Percentiles rank a stretch among this genome's conserved stretches.
Evolutionary conservation across 2,329 filamentous ascomycete species (phyloP).

Genomic region (Epichloe sibirici): DNA sequence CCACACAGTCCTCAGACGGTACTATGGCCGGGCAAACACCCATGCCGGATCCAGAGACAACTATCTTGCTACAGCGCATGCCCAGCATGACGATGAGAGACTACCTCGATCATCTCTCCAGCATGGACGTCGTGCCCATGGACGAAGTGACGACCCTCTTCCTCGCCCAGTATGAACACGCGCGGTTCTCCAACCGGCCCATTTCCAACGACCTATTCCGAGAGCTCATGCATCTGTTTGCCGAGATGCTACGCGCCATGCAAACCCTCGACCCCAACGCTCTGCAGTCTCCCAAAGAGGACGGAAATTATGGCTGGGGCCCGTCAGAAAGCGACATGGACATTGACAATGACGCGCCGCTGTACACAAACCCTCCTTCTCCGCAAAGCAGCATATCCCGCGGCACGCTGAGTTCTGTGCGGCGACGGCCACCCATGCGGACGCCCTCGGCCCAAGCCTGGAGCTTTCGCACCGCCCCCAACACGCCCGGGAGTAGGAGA

Average conservation of each 20-base stretch:
- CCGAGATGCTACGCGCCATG: conserved; percentile 69
- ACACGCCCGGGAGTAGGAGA: conserved; percentile 35
- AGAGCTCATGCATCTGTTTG: conserved; percentile 72
- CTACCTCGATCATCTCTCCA: conserved; percentile 61
- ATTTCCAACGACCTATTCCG: conserved; percentile 62
- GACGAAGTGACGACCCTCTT: conserved; percentile 46
- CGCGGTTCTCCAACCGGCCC: conserved; percentile 64
- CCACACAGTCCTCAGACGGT: conserved; percentile 24
- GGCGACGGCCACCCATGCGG: conserved; percentile 17
- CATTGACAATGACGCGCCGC: conserved; percentile 34
- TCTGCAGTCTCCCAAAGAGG: conserved; percentile 25
- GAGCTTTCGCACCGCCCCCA: conserved; percentile 40
- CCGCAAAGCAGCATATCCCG: conserved; percentile 19
- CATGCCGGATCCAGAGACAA: conserved; percentile 52
- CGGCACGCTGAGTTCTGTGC: conserved; percentile 21
- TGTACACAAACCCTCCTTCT: conserved; percentile 29
- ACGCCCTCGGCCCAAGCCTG: conserved; percentile 32
- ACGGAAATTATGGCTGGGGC: conserved; percentile 10
- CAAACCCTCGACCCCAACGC: conserved; percentile 43
- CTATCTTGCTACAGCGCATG: conserved; percentile 59
- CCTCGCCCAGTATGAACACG: conserved; percentile 65
- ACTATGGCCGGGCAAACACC: conserved; percentile 11
- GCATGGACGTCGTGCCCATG: conserved; percentile 47
- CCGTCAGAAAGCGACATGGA: conserved; percentile 24
- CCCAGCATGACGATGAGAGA: conserved; percentile 62